Evolutionary conservation across 208 protist species (phyloP), one percentile per base, ranked within the genome.

Genomic region (Crithidia acanthocephali): DNA sequence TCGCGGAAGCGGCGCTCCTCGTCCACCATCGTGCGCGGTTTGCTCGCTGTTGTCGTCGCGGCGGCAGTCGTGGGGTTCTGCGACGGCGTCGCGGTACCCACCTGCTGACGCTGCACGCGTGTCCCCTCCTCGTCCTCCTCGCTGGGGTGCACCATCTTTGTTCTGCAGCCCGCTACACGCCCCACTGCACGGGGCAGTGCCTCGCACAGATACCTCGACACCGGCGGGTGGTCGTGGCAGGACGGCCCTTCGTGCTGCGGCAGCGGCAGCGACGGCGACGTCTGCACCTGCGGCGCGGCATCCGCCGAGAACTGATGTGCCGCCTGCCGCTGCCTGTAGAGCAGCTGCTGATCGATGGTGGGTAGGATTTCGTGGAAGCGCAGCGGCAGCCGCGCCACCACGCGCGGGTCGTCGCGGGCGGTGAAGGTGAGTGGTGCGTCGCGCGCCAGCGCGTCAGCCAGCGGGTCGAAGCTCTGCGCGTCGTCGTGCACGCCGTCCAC

Each of bases 401-500:
- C 65, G 10, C 30, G 45, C 4, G 66, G 65, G 22, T 78, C 51
- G 20, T 78, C 72, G 28, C 72, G 65, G 4, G 72, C 72, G 8
- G 72, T 78, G 59, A 78, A 51, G 18, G 63, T 72, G 18, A 78
- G 64, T 27, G 72, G 65, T 6, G 72, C 72, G 28, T 78, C 72
- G 10, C 25, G n/a, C 7, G 57, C 64, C 9, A 72, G 33, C 11
- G 59, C 65, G 5, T 59, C 40, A 9, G 48, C 65, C 37, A 78
- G 57, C 20, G 65, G 72, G 52, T 78, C 72, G 60, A 27, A 18
- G 45, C 30, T 25, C 1, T 7, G 30, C 2, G 20, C 32, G 32
- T 56, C 62, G 7, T 20, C 60, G 18, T 66, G 37, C 2, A 25
- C 11, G 57, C 20, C 8, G 28, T 44, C 20, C 45, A 50, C 20